phyloP scores from a whole-genome alignment of 257 asterid species.

The Scutellaria baicalensis region DNA sequence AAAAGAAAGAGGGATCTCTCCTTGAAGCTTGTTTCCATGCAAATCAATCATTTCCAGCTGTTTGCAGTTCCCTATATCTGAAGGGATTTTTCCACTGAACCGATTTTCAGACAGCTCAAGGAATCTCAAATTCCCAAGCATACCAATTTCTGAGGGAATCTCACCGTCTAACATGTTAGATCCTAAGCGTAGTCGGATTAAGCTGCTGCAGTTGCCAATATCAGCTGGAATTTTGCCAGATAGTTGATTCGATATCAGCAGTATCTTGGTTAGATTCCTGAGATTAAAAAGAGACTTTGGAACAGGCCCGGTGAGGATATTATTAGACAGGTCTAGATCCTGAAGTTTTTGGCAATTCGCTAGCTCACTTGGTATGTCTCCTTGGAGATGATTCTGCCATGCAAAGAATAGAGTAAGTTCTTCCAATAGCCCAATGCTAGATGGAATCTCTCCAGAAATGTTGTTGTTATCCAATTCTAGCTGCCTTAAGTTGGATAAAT shows the following conservation, averaged over 20 bases:
- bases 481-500: slow-evolving; percentile 49
- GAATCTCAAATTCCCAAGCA: slow-evolving; percentile 34
- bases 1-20: slow-evolving; percentile 51
- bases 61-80: slow-evolving; percentile 50
- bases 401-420: slow-evolving; percentile 66
- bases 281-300: slow-evolving; percentile 48
- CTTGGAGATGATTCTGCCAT: slow-evolving; percentile 66
- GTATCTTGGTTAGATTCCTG: slow-evolving; percentile 54
- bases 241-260: slow-evolving; percentile 54
- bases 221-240: slow-evolving; percentile 52
- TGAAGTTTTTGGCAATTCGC: slow-evolving; percentile 46
- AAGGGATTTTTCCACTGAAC: slow-evolving; percentile 44
- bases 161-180: slow-evolving; percentile 40
- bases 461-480: slow-evolving; percentile 66
- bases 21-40: slow-evolving; percentile 48
- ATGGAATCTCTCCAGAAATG: slow-evolving; percentile 54
- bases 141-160: slow-evolving; percentile 49
- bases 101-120: slow-evolving; percentile 64
- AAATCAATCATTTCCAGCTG: slow-evolving; percentile 62
- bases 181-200: slow-evolving; percentile 54
- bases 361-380: slow-evolving; percentile 53
- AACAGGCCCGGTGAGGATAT: slow-evolving; percentile 48
- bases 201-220: slow-evolving; percentile 60
- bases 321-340: slow-evolving; percentile 59
- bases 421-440: slow-evolving; percentile 42